Percentiles rank a stretch among this genome's conserved stretches.
Evolutionary conservation across 768 basidiomycete genomes (phyloP).

Genomic region (Tricholoma furcatifolium): DNA sequence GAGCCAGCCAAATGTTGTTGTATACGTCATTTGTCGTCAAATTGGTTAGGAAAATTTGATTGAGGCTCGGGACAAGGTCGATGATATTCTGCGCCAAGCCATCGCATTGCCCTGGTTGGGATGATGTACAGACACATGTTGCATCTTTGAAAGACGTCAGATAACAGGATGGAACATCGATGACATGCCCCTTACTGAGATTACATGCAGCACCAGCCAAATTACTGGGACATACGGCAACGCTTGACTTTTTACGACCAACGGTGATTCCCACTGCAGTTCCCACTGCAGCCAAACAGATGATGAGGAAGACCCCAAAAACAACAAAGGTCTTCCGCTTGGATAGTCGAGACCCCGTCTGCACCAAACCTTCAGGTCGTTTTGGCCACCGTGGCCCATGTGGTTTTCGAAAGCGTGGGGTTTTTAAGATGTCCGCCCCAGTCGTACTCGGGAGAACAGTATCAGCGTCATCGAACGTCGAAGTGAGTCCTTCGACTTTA

Average conservation of each 20-base stretch:
- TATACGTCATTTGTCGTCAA: conserved; percentile 44
- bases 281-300: conserved; percentile 40
- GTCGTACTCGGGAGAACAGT: conserved; percentile 3
- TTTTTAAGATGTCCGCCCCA: not conserved
- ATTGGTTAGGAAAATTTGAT: conserved; percentile 45
- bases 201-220: conserved; percentile 52
- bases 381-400: not conserved
- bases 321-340: conserved; percentile 26
- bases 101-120: conserved; percentile 41
- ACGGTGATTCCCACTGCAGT: conserved; percentile 45
- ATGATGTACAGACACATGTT: conserved; percentile 59
- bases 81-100: conserved; percentile 53
- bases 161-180: conserved; percentile 4
- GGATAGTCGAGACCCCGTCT: not conserved
- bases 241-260: conserved; percentile 24
- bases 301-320: conserved; percentile 30
- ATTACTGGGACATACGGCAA: conserved; percentile 37
- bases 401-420: not conserved
- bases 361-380: not conserved
- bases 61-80: conserved; percentile 47
- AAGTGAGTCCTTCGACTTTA: conserved; percentile 17
- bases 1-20: conserved; percentile 47
- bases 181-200: conserved; percentile 42
- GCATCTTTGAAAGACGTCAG: conserved; percentile 40
- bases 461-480: conserved; percentile 20